These are phyloP conservation scores for Kwoniella sp. DNA, from an alignment of 768 basidiomycete genomes.

Conservation along the genomic window DNA sequence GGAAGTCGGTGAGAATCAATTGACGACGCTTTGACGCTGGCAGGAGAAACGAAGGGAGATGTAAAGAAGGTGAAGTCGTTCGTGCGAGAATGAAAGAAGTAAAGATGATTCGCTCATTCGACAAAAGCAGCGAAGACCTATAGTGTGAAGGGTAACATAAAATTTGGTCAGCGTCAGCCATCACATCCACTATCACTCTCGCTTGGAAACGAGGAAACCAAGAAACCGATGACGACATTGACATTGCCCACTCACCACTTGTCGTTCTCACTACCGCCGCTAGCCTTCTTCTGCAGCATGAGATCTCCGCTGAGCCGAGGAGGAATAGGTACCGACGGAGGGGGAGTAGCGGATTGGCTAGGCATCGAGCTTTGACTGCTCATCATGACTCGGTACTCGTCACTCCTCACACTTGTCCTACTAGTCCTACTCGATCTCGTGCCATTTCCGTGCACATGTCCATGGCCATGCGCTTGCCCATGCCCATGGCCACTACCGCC, in stretches of 20 bases:
- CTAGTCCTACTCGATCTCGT: slow-evolving; percentile 31
- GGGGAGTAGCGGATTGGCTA: background rate
- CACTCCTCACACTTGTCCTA: slow-evolving; percentile 32
- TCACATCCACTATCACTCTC: too few species aligned
- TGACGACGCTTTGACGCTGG: slow-evolving; percentile 40
- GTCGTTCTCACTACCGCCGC: background rate
- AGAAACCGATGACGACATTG: too few species aligned
- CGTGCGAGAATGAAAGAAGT: slow-evolving; percentile 38
- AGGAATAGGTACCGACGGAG: background rate
- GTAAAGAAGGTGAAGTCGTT: slow-evolving; percentile 31
- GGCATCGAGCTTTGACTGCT: slow-evolving; percentile 11
- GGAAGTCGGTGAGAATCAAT: slow-evolving; percentile 49
- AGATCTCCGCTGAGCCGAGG: background rate
- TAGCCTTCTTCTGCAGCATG: background rate
- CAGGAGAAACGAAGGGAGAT: slow-evolving; percentile 46
- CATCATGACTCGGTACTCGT: slow-evolving; percentile 26
- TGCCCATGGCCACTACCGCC: slow-evolving; percentile 8
- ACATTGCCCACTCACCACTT: background rate
- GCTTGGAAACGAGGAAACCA: too few species aligned
- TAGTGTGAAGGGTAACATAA: background rate
- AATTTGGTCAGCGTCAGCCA: too few species aligned
- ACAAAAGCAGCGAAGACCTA: slow-evolving; percentile 41
- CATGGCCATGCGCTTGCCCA: slow-evolving; percentile 1
- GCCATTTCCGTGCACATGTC: slow-evolving; percentile 3
- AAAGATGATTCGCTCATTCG: slow-evolving; percentile 46